These are phyloP conservation scores for Meyerozyma smithsonii DNA, from an alignment of 1,139 yeast species.

Conservation along the genomic window DNA sequence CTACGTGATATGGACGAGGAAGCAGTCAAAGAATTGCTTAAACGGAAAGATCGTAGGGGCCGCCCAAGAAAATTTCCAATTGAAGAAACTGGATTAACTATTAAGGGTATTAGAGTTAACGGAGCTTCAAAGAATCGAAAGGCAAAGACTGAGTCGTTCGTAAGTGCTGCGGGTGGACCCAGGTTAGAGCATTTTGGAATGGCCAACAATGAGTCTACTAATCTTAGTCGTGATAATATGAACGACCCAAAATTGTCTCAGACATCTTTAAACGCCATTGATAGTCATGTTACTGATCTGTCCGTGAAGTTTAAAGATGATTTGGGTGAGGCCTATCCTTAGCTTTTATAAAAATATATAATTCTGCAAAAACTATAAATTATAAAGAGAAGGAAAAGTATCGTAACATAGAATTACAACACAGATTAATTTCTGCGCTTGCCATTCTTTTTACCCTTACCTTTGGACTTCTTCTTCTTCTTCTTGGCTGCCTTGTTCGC, in stretches of 20 bases:
- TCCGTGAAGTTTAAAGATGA: not conserved
- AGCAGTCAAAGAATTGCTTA: slow-evolving; percentile 35
- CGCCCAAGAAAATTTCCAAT: slow-evolving; percentile 50
- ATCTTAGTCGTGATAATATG: not conserved
- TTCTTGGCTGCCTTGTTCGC: not conserved
- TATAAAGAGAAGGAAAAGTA: too few relatives aligned
- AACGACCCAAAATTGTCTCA: not conserved
- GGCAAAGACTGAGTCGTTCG: slow-evolving; percentile 10
- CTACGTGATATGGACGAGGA: slow-evolving; percentile 16
- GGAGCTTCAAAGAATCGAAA: slow-evolving; percentile 28
- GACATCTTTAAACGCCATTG: not conserved
- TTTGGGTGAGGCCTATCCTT: not conserved
- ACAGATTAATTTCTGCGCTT: not conserved
- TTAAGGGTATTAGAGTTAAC: slow-evolving; percentile 41
- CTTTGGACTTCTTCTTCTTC: slow-evolving; percentile 1
- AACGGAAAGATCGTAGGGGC: slow-evolving; percentile 43
- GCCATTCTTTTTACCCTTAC: not conserved
- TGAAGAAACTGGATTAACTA: slow-evolving; percentile 46
- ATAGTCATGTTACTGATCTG: not conserved
- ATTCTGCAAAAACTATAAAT: not conserved
- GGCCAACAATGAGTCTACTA: not conserved
- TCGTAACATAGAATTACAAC: too few relatives aligned
- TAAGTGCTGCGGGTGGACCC: not conserved
- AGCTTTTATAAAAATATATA: not conserved
- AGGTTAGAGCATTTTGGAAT: not conserved